phyloP scores from a whole-genome alignment of 2,329 filamentous ascomycete genomes.

The Colletotrichum lindemuthianum region DNA sequence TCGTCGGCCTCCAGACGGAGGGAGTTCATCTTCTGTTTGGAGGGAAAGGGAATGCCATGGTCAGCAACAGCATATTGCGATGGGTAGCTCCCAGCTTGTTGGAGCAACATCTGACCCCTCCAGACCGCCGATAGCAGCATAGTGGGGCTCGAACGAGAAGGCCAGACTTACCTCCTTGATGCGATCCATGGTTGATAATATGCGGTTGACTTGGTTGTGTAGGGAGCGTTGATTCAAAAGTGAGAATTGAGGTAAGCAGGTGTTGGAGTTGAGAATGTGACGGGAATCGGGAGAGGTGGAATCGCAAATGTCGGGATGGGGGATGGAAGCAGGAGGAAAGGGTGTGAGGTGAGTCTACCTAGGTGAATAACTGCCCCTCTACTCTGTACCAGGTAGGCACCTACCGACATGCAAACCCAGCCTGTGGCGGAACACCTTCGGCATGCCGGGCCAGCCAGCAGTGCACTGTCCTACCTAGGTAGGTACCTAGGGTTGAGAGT shows the following conservation, averaged over 20 bases:
- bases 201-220: slow-evolving; percentile 40
- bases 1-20: slow-evolving; percentile 96
- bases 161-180: slow-evolving; percentile 83
- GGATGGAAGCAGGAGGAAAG: slow-evolving; percentile 46
- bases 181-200: slow-evolving; percentile 73
- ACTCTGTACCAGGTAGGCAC: slow-evolving; percentile 11
- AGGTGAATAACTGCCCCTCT: slow-evolving; percentile 42
- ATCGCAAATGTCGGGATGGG: slow-evolving; percentile 40
- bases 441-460: slow-evolving; percentile 26
- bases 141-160: slow-evolving; percentile 44
- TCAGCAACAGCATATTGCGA: slow-evolving; percentile 18
- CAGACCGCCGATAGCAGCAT: slow-evolving; percentile 31
- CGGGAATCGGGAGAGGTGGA: slow-evolving; percentile 31
- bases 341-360: slow-evolving; percentile 44
- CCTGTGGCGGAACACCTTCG: slow-evolving; percentile 33
- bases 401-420: slow-evolving; percentile 50
- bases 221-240: slow-evolving; percentile 41
- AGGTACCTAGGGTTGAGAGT: too few species aligned
- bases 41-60: slow-evolving; percentile 14
- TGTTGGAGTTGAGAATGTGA: slow-evolving; percentile 46
- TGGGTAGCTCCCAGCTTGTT: slow-evolving; percentile 18
- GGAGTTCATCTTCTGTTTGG: slow-evolving; percentile 85
- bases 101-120: slow-evolving; percentile 37
- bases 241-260: slow-evolving; percentile 35
- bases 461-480: too few species aligned